Evolutionary conservation across 805 yeast genomes (phyloP).

Genomic region (Hanseniaspora vineae): DNA sequence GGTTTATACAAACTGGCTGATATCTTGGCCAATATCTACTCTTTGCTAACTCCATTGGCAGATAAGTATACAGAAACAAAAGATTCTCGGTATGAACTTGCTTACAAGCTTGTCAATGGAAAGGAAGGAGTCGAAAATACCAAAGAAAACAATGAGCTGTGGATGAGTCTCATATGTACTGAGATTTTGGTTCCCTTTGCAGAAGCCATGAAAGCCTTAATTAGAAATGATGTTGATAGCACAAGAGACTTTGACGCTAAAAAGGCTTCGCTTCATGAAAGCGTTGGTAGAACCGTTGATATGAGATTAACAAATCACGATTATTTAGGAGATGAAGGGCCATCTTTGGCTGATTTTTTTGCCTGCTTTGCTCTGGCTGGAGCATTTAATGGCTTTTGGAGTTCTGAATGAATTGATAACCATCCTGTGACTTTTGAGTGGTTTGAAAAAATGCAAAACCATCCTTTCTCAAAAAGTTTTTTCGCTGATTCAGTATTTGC

Average conservation of each 20-base stretch:
- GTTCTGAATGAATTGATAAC: conserved; percentile 46
- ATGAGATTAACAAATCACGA: conserved; percentile 45
- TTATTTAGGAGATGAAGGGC: conserved; percentile 56
- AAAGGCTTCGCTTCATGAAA: conserved; percentile 25
- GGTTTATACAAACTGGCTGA: conserved; percentile 48
- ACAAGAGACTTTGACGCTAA: conserved; percentile 52
- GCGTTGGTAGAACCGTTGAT: conserved; percentile 34
- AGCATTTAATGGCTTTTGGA: conserved; percentile 48
- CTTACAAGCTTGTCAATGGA: background rate
- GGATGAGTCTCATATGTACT: conserved; percentile 64
- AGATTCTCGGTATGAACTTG: conserved; percentile 30
- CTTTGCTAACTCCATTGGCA: conserved; percentile 31
- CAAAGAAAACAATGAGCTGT: conserved; percentile 39
- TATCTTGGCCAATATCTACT: conserved; percentile 48
- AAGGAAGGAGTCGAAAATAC: background rate
- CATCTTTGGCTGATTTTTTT: conserved; percentile 54
- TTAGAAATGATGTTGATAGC: conserved; percentile 65
- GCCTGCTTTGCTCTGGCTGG: conserved; percentile 37
- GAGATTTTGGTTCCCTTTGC: conserved; percentile 43
- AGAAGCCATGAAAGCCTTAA: background rate
- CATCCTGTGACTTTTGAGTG: conserved; percentile 59
- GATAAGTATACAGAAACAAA: conserved; percentile 43
- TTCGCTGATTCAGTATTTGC: conserved; percentile 42
- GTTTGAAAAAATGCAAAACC: conserved; percentile 40
- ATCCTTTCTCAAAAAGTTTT: conserved; percentile 32